These are phyloP conservation scores for Trichoderma atroviride DNA, from an alignment of 2,329 filamentous ascomycete genomes.

Conservation along the genomic window DNA sequence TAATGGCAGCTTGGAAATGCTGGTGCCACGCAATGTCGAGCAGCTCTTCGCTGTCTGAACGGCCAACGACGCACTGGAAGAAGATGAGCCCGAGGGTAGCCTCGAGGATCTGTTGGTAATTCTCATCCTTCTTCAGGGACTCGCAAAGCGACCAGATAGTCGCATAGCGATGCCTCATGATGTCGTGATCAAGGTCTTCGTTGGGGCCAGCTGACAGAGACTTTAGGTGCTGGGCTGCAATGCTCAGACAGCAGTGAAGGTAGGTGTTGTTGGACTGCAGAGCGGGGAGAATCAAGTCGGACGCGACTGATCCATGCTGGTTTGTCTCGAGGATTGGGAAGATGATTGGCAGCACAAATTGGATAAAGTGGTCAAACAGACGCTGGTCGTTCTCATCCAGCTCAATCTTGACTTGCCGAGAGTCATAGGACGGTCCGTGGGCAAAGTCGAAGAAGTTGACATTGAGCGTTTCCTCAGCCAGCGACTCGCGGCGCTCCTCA, in stretches of 20 bases:
- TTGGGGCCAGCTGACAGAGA: conserved; percentile 62
- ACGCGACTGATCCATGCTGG: conserved; percentile 78
- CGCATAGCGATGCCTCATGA: conserved; percentile 87
- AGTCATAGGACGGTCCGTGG: conserved; percentile 64
- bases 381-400: conserved; percentile 86
- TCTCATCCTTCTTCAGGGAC: conserved; percentile 74
- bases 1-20: conserved; percentile 90
- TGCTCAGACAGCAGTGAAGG: conserved; percentile 92
- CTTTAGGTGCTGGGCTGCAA: conserved; percentile 90
- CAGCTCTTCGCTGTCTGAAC: conserved; percentile 73
- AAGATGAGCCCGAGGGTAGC: conserved; percentile 94
- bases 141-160: conserved; percentile 86
- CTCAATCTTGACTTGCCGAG: conserved; percentile 73
- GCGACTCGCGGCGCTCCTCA: conserved; percentile 60
- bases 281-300: conserved; percentile 82
- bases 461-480: conserved; percentile 67
- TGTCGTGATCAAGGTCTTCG: conserved; percentile 83
- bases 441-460: conserved; percentile 84
- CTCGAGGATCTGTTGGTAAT: conserved; percentile 88
- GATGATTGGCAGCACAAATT: conserved; percentile 82
- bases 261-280: conserved; percentile 91
- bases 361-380: conserved; percentile 87
- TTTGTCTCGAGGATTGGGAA: conserved; percentile 92
- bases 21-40: conserved; percentile 96
- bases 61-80: conserved; percentile 90